Evolutionary conservation across 805 yeast genomes (phyloP), one percentile per base, ranked within the genome.

Genomic region (Kazachstania kunashirensis): DNA sequence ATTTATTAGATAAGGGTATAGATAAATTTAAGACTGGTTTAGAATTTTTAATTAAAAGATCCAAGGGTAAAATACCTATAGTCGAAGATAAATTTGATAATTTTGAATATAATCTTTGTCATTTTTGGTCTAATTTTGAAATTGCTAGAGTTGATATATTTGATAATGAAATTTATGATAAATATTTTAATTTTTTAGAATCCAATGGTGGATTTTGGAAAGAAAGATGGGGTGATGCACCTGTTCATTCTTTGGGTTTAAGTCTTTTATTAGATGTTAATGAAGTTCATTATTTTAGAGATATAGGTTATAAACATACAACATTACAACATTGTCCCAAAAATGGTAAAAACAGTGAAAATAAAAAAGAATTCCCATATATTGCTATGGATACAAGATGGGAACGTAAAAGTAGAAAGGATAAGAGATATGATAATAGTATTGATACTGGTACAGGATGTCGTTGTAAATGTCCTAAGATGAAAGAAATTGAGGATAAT

Each of bases 221-320:
- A 37, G 96, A 92, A 57, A 65, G 98, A 51, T 89, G 97, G 97
- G 97, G 97, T 2, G 97, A 89, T 66, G 96, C 96, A 0, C 95
- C 96, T 0, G 77, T 89, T 4, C 96, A 86, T 56, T 79, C 96
- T 0, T 59, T 92, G 16, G 97, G 94, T 0, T 73, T 82, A 5
- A 89, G 85, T 0, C 67, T 92, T 71, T 66, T 82, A 49, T 62
- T 88, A 29, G 68, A 80, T 40, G 57, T 77, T 2, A 63, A 71
- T 2, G 84, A 88, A 39, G 64, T 89, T 8, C 96, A 89, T 60
- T 89, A 86, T 60, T 89, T 89, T 62, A 65, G 96, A 44, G 96
- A 89, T 52, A 79, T 89, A 45, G 97, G 97, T 0, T 89, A 88
- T 59, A 68, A 74, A 39, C 96, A 89, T 55, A 72, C 89, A 1